Conservation (phyloP, 257 asterid species). For the Haberlea rhodopensis region DNA sequence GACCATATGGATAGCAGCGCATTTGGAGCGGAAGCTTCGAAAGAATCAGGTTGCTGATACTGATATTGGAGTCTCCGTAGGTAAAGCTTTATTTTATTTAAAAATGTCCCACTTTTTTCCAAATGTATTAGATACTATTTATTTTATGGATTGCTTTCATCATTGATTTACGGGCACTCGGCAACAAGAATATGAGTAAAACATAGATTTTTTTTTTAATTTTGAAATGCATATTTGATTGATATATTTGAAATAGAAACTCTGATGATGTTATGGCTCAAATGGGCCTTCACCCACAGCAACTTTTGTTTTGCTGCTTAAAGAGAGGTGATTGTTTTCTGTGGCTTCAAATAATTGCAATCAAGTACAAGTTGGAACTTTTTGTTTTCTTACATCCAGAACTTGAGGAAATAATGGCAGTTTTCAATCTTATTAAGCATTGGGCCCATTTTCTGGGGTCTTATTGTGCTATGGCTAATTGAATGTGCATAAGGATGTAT, state of each 20-base stretch:
- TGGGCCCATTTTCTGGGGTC: too few species aligned
- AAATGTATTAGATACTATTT: conserved; percentile 6
- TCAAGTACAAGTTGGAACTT: not conserved
- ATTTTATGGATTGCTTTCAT: not conserved
- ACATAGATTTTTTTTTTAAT: too few species aligned
- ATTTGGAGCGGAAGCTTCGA: conserved; percentile 90
- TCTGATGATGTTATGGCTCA: not conserved
- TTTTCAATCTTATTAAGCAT: too few species aligned
- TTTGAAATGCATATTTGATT: not conserved
- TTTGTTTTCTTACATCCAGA: not conserved
- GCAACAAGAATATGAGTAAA: too few species aligned
- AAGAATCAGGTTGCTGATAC: conserved; percentile 99
- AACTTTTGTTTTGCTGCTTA: too few species aligned
- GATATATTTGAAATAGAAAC: not conserved
- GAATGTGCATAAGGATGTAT: not conserved
- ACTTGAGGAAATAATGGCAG: not conserved
- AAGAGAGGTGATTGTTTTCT: too few species aligned
- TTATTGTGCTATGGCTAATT: not conserved
- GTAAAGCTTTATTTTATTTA: conserved; percentile 38
- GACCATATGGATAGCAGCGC: conserved; percentile 99
- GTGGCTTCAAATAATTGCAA: too few species aligned
- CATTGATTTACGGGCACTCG: too few species aligned
- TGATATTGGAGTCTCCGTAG: conserved; percentile 94
- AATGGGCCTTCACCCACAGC: too few species aligned
- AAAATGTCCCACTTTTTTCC: not conserved